Base-by-base conservation (phyloP, 805 yeast species). In the Wickerhamomyces bovis region DNA sequence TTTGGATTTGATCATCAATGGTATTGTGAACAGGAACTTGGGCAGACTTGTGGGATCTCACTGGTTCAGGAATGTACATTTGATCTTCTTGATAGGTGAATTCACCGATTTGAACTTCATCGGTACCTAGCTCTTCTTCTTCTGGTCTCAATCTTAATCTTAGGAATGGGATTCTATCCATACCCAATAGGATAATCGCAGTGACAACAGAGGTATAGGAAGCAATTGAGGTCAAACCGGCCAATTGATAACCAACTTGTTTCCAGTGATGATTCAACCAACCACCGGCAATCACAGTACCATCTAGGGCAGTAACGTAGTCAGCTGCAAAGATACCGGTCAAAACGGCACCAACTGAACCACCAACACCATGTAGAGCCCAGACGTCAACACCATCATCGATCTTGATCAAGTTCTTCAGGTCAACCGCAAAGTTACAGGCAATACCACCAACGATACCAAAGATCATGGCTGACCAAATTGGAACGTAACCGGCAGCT, bases 361-460 rank as follows among this genome's bases (percentile, higher is more conserved):
- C 97, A 66, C 97, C 98, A 52, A 90, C 83, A 58, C 96, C 97
- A 68, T 92, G 97, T 45, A 90, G 71, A 30, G 97, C 87, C 70
- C 86, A 92, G 42, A 89, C 95, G 66, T 90, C 97, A 75, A 90
- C 76, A 71, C 97, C 96, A 65, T 92, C 98, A 66, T 92, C 98
- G 53, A 92, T 85, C 47, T 76, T 77, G 52, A 92, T 63, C 49
- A 78, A 45, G 55, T 73, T 69, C 72, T 90, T 89, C 57, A 89
- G 65, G 67, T 87, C 95, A 52, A 88, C 89, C 42, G 95, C 92
- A 61, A 80, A 77, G 75, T 90, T 89, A 71, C 96, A 89, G 35
- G 81, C 81, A 45, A 80, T 63, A 26, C 83, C 92, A 43, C 92
- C 80, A 38, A 89, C 70, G 49, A 79, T 76, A 62, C 97, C 97